Percentiles rank a stretch among this genome's conserved stretches.
These are phyloP conservation scores for Daldinia childiae DNA, from an alignment of 495 filamentous ascomycete species.

Conservation along the genomic window DNA sequence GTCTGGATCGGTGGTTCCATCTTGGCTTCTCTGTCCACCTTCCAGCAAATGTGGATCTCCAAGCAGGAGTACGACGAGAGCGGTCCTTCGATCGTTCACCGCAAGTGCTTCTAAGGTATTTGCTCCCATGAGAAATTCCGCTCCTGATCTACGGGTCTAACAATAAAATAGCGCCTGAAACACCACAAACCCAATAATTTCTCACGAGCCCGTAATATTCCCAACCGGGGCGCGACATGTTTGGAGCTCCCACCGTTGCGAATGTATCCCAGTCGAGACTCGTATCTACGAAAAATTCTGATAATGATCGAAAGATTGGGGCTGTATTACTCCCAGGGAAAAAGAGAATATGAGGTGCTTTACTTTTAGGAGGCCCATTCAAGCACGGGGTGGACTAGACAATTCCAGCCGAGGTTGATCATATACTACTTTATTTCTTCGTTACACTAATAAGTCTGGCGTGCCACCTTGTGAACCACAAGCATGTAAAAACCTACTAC, in stretches of 20 bases:
- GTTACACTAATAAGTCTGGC: conserved; percentile 38
- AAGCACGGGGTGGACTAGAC: conserved; percentile 54
- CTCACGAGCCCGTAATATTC: conserved; percentile 49
- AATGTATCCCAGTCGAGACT: conserved; percentile 58
- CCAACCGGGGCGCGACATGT: conserved; percentile 48
- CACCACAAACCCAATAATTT: conserved; percentile 32
- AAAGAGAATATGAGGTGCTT: conserved; percentile 52
- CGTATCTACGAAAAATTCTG: conserved; percentile 62
- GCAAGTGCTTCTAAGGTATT: conserved; percentile 99
- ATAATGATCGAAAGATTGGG: conserved; percentile 56
- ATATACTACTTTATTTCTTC: conserved; percentile 54
- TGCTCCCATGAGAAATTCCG: neutral
- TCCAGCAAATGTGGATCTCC: conserved; percentile 99
- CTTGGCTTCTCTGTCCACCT: conserved; percentile 97
- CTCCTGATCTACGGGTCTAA: neutral
- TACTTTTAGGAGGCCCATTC: conserved; percentile 55
- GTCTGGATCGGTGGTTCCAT: conserved; percentile 99
- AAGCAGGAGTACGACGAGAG: conserved; percentile 99
- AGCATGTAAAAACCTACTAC: conserved; percentile 15
- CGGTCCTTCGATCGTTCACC: conserved; percentile 98
- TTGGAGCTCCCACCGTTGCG: conserved; percentile 52
- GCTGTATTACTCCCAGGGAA: conserved; percentile 54
- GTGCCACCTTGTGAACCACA: conserved; percentile 42
- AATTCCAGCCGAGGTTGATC: conserved; percentile 59
- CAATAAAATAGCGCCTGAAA: conserved; percentile 12